Evolutionary conservation across 2,329 filamentous ascomycete genomes (phyloP).

Genomic region (Phoma sp.): DNA sequence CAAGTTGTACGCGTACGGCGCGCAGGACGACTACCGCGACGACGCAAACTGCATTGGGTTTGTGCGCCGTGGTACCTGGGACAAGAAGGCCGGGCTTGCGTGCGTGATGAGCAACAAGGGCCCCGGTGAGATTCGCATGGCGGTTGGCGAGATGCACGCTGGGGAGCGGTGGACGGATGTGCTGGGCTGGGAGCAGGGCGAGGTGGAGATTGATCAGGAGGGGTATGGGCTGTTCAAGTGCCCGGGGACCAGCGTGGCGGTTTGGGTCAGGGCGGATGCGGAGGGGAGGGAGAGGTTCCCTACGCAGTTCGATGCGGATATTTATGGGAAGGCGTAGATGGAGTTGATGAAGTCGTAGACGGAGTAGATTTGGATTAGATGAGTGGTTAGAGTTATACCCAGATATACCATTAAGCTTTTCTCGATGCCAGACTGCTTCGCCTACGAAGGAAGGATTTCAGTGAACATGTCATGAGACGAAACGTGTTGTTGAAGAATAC

Average conservation of each 20-base stretch:
- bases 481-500: no score
- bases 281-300: conserved; percentile 52
- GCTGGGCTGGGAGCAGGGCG: conserved; percentile 59
- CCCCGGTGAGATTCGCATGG: conserved; percentile 63
- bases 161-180: conserved; percentile 71
- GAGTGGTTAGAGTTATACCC: neutral
- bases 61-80: conserved; percentile 60
- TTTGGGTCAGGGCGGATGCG: conserved; percentile 66
- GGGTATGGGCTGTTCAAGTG: conserved; percentile 65
- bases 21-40: conserved; percentile 69
- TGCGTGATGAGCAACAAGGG: conserved; percentile 60
- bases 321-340: conserved; percentile 36
- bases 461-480: no score
- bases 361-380: neutral
- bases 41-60: conserved; percentile 67
- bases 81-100: conserved; percentile 55
- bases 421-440: no score
- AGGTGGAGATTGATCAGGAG: conserved; percentile 64
- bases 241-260: conserved; percentile 59
- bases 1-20: conserved; percentile 70
- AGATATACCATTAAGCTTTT: neutral
- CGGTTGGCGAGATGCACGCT: conserved; percentile 63
- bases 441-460: no score
- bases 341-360: conserved; percentile 5
- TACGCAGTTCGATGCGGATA: conserved; percentile 43